Conservation (phyloP, 352 stramenopile genomes). For the Peronospora belbahrii region DNA sequence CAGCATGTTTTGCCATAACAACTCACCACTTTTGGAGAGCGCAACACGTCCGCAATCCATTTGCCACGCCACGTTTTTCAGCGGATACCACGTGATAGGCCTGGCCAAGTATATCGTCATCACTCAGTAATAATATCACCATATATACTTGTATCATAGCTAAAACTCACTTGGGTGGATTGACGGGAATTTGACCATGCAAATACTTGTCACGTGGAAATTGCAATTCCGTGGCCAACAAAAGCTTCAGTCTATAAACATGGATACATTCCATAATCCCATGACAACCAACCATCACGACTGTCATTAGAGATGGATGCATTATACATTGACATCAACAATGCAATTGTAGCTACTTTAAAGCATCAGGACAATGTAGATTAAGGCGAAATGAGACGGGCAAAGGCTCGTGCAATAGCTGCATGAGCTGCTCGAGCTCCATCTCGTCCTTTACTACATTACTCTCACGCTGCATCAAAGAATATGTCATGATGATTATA, state of each 20-base stretch:
- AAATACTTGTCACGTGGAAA: slow-evolving; percentile 50
- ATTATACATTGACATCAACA: not conserved
- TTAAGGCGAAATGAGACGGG: slow-evolving; percentile 81
- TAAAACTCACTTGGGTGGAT: slow-evolving; percentile 44
- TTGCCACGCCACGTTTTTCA: slow-evolving; percentile 73
- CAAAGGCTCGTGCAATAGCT: slow-evolving; percentile 64
- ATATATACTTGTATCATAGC: not conserved
- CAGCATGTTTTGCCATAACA: not conserved
- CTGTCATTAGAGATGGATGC: no score
- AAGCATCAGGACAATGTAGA: slow-evolving; percentile 50
- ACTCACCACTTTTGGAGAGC: slow-evolving; percentile 68
- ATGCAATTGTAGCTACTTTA: slow-evolving; percentile 18
- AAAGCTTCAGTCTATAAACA: slow-evolving; percentile 34
- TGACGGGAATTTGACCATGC: slow-evolving; percentile 45
- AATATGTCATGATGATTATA: not conserved
- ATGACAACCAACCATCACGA: no score
- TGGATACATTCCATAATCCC: slow-evolving; percentile 7
- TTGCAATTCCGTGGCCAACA: slow-evolving; percentile 45
- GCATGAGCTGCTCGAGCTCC: slow-evolving; percentile 61
- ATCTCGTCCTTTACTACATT: slow-evolving; percentile 38
- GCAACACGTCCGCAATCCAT: slow-evolving; percentile 74
- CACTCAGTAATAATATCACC: not conserved
- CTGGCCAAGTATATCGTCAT: slow-evolving; percentile 19
- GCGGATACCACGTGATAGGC: slow-evolving; percentile 70
- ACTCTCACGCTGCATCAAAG: slow-evolving; percentile 38